A percentile compares a stretch with the other conserved stretches of the same genome.
Conservation (phyloP, 2,329 filamentous ascomycete genomes). For the Penicillium sp. region DNA sequence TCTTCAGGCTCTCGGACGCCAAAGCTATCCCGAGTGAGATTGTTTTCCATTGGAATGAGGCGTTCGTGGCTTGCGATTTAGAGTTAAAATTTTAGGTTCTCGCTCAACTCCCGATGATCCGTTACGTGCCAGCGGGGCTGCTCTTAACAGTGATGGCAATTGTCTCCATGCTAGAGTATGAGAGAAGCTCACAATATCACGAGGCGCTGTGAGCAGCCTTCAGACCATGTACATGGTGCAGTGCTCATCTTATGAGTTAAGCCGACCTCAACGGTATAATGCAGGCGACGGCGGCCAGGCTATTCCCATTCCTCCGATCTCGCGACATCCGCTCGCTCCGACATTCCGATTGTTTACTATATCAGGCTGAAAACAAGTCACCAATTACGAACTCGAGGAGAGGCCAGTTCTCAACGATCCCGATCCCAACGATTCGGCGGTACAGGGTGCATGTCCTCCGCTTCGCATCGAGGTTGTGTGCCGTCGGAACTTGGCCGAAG, state of each 20-base stretch:
- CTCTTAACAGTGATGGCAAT: background rate
- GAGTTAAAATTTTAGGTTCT: conserved; percentile 1
- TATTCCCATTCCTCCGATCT: background rate
- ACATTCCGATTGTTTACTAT: background rate
- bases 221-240: too few relatives aligned
- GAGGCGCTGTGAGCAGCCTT: background rate
- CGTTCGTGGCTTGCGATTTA: background rate
- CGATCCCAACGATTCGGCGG: background rate
- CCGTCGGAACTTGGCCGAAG: conserved; percentile 6
- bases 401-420: background rate
- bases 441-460: background rate
- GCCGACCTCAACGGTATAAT: background rate
- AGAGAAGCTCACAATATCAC: background rate
- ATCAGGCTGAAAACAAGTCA: background rate
- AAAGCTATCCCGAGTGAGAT: background rate
- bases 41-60: background rate
- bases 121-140: background rate
- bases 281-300: background rate
- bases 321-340: background rate
- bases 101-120: background rate
- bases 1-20: background rate
- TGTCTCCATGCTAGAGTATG: background rate
- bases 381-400: background rate
- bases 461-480: background rate
- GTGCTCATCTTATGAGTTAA: too few relatives aligned